Base-by-base conservation (phyloP, 495 filamentous ascomycete genomes). In the Penicillium steckii region DNA sequence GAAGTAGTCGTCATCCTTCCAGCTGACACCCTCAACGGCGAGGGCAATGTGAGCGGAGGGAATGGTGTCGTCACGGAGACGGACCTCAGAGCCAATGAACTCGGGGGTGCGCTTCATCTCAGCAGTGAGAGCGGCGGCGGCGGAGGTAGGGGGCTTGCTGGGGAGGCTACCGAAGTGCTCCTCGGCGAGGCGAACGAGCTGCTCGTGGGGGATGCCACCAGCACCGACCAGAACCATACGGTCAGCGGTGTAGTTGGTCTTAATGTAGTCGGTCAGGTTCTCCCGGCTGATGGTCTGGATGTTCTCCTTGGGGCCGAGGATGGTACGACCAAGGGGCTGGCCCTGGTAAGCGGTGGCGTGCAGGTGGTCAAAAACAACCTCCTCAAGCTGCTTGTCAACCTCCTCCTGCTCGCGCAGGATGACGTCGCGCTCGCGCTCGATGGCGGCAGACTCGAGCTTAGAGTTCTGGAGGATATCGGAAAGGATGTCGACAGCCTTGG, bases 391-490 rank as follows among this genome's bases (percentile, higher is more conserved):
- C 84, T 97, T 97, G 80, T 97, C 95, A 62, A 99, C 94, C 80
- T 99, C 94, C 79, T 99, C 95, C 61, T 95, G 90, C 78, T 99
- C 94, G 60, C 94, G 88, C 57, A 99, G 84, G 68, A 99, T 99
- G 63, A 99, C 94, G 70, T 96, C 92, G 59, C 94, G 85, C 76
- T 99, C 94, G 37, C 94, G 86, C 79, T 99, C 92, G 61, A 99
- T 97, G 58, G 94, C 92, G 57, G 77, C 70, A 56, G 84, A 74
- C 74, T 99, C 94, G 52, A 99, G 89, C 80, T 94, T 96, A 50
- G 94, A 97, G 84, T 97, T 91, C 73, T 97, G 94, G 29, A 99
- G 87, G 70, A 99, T 99, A 70, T 99, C 94, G 75, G 95, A 85
- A 48, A 99, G 90, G 71, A 99, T 97, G 71, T 97, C 88, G 71